Evolutionary conservation across 1,284 basidiomycete species (phyloP).

Genomic region (Fomes fomentarius): DNA sequence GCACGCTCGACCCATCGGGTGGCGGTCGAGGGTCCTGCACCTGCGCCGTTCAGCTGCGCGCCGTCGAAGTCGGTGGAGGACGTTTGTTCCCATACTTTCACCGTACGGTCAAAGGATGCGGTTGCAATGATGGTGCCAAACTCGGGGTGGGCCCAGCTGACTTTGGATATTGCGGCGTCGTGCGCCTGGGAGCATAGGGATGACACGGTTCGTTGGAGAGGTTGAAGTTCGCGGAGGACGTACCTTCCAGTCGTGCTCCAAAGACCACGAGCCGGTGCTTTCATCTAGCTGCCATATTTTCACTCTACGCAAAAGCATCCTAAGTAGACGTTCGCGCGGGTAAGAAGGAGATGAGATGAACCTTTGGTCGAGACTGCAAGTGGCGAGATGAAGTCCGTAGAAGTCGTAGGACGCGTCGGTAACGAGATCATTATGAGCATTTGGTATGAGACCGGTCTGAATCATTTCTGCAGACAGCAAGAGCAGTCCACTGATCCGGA

Average conservation of each 20-base stretch:
- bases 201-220: neutral
- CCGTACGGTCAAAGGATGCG: conserved; percentile 85
- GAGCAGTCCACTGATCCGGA: too few species aligned
- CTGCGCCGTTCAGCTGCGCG: conserved; percentile 36
- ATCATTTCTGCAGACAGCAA: conserved; percentile 62
- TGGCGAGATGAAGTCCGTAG: conserved; percentile 81
- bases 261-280: conserved; percentile 68
- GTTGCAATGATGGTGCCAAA: conserved; percentile 86
- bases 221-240: conserved; percentile 19
- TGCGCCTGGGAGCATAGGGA: conserved; percentile 65
- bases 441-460: conserved; percentile 73
- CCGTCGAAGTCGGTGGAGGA: conserved; percentile 41
- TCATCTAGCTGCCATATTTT: conserved; percentile 84
- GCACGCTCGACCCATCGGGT: conserved; percentile 78
- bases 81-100: conserved; percentile 87
- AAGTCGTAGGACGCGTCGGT: conserved; percentile 89
- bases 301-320: conserved; percentile 51
- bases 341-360: conserved; percentile 29
- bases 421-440: conserved; percentile 77
- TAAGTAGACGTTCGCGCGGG: neutral
- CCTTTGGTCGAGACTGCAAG: conserved; percentile 81
- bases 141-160: conserved; percentile 91
- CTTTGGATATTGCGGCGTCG: conserved; percentile 80
- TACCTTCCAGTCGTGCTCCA: conserved; percentile 90
- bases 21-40: conserved; percentile 29